Evolutionary conservation across 108 stramenopile species (phyloP), one percentile per base, ranked within the genome.

Genomic region (Stephanodiscus triporus): DNA sequence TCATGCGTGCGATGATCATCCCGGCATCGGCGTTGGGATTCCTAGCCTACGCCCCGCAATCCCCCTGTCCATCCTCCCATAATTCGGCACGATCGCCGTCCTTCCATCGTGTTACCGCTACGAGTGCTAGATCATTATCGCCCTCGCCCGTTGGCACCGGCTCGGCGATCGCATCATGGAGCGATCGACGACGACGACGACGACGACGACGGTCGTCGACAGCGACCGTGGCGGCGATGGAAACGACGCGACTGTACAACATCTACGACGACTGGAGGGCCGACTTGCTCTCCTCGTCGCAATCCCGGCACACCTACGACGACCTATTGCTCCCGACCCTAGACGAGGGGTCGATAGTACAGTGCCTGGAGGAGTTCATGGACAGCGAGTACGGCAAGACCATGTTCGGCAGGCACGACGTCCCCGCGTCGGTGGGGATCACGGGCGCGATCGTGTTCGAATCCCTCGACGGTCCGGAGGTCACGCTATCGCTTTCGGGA

Each of bases 341-440:
- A 4, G 61, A 47, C 49, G 91, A 92, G 75, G 89, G 87, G 24
- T 82, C 86, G 42, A 76, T 90, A 10, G 80, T 65, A 24, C 48
- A 55, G 17, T 87, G 86, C 62, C 70, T 92, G 24, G 84, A 90
- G 37, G 86, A 88, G 63, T 85, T 90, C 11, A 66, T 89, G 65
- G 83, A 90, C 0, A 82, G 80, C 37, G 87, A 92, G 9, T 88
- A 87, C 67, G 91, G 91, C 10, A 76, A 84, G 63, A 80, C 80
- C 55, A 92, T 92, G 91, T 92, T 92, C 76, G 91, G 91, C 13
- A 66, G 78, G 63, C 88, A 89, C 68, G 89, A 90, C 42, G 23
- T 74, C 29, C 75, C 91, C 1, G 75, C 77, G 27, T 63, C 59
- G 53, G 72, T 83, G 7, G 76, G 76, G 34, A 89, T 92, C 26